These are phyloP conservation scores for Nicotiana tabacum DNA, from an alignment of 257 asterid species.

Conservation along the genomic window DNA sequence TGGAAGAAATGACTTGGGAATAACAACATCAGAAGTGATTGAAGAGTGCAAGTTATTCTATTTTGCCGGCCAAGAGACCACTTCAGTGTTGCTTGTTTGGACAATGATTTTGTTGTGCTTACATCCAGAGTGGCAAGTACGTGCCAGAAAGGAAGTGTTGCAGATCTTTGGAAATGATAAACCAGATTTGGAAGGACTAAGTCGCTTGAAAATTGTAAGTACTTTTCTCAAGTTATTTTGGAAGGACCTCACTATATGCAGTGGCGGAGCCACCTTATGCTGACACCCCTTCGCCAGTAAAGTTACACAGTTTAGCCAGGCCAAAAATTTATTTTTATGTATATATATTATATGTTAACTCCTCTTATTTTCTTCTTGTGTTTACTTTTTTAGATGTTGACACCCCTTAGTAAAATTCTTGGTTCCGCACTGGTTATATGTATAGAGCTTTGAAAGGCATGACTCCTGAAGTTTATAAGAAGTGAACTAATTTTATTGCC, in stretches of 20 bases:
- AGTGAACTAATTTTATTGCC: not conserved
- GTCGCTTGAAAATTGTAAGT: constrained; percentile 30
- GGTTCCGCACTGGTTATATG: no score
- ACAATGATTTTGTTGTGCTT: constrained; percentile 40
- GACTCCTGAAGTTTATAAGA: not conserved
- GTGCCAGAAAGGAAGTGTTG: constrained; percentile 33
- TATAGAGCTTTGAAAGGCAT: no score
- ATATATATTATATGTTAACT: no score
- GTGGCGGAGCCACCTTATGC: no score
- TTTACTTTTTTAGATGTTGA: no score
- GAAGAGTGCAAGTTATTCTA: constrained; percentile 52
- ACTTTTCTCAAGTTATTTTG: not conserved
- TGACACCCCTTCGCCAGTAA: no score
- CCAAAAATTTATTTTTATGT: no score
- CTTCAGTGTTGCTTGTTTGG: constrained; percentile 50
- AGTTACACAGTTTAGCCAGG: no score
- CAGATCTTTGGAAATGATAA: constrained; percentile 22
- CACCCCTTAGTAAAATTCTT: no score
- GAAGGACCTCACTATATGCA: no score
- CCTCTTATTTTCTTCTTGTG: no score
- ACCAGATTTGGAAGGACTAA: constrained; percentile 24
- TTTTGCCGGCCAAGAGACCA: constrained; percentile 56
- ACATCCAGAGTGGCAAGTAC: constrained; percentile 38
- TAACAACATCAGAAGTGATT: constrained; percentile 31
- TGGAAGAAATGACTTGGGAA: constrained; percentile 27